Conservation (phyloP, 805 yeast species). For the Candida krabiensis region DNA sequence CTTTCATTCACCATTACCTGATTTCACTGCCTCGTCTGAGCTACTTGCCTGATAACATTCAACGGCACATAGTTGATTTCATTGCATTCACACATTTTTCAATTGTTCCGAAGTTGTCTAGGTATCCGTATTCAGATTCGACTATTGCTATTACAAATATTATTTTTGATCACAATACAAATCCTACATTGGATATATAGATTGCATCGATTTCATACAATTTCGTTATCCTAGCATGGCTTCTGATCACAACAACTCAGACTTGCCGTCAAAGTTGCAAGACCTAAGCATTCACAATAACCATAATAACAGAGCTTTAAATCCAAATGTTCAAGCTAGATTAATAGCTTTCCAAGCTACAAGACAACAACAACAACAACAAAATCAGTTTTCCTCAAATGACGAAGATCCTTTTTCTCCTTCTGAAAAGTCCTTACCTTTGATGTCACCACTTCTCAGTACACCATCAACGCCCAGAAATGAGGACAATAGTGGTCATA, state of each 20-base stretch:
- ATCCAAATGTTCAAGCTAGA: constrained; percentile 83
- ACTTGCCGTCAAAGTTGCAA: constrained; percentile 17
- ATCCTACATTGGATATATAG: no score
- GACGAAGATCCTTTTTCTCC: constrained; percentile 7
- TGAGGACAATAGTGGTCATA: constrained; percentile 15
- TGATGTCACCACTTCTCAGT: constrained; percentile 9
- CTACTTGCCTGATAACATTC: no score
- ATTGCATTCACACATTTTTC: no score
- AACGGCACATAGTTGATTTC: no score
- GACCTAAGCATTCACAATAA: constrained; percentile 27
- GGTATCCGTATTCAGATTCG: no score
- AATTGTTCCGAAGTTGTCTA: no score
- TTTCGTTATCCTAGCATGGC: no score
- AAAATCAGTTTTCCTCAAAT: constrained; percentile 5
- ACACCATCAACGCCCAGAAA: constrained; percentile 24
- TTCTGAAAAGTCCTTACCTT: constrained; percentile 9
- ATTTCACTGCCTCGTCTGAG: no score
- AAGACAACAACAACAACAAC: constrained; percentile 45
- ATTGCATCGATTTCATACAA: no score
- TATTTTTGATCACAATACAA: no score
- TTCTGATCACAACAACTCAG: constrained; percentile 10
- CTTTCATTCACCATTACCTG: no score
- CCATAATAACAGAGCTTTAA: constrained; percentile 44
- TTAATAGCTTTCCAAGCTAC: constrained; percentile 85
- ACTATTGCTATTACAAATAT: no score